phyloP scores from a whole-genome alignment of 2,329 filamentous ascomycete species.

The Paraphaeosphaeria minitans region DNA sequence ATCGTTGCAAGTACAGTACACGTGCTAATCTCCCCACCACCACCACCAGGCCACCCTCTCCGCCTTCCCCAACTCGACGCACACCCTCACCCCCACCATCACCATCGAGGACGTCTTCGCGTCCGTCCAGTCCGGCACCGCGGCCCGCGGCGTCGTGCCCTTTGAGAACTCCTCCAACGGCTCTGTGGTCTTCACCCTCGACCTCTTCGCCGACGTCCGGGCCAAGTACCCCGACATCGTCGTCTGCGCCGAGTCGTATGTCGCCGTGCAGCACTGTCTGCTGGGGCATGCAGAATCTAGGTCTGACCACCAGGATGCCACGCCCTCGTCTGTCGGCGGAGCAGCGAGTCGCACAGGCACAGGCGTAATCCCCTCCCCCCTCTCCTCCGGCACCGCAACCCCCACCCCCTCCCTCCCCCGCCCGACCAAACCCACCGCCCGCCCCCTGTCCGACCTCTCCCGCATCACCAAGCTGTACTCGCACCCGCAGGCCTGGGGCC shows the following conservation, averaged over 20 bases:
- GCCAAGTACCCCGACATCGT: slow-evolving; percentile 68
- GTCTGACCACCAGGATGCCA: slow-evolving; percentile 2
- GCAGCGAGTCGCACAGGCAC: neutral
- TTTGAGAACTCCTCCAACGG: slow-evolving; percentile 98
- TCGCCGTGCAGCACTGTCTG: slow-evolving; percentile 87
- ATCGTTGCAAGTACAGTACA: neutral
- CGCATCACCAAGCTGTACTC: slow-evolving; percentile 81
- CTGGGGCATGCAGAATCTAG: slow-evolving; percentile 62
- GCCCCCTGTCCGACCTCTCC: slow-evolving; percentile 59
- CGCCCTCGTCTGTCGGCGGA: neutral
- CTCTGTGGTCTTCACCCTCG: slow-evolving; percentile 85
- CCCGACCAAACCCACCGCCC: slow-evolving; percentile 53
- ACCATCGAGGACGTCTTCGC: slow-evolving; percentile 75
- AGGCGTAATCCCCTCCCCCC: slow-evolving; percentile 28
- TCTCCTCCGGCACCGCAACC: slow-evolving; percentile 55
- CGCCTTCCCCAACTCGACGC: slow-evolving; percentile 48
- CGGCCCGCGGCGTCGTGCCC: slow-evolving; percentile 79
- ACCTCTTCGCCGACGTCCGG: slow-evolving; percentile 80
- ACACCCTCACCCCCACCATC: slow-evolving; percentile 49
- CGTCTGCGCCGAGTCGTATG: slow-evolving; percentile 83
- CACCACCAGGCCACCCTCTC: slow-evolving; percentile 61
- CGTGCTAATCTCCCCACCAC: neutral
- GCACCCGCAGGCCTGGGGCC: slow-evolving; percentile 94
- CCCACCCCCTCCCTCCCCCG: slow-evolving; percentile 56
- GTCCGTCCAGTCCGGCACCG: slow-evolving; percentile 69